These are phyloP conservation scores for Diaporthe destruens DNA, from an alignment of 2,329 filamentous ascomycete genomes.

Conservation along the genomic window DNA sequence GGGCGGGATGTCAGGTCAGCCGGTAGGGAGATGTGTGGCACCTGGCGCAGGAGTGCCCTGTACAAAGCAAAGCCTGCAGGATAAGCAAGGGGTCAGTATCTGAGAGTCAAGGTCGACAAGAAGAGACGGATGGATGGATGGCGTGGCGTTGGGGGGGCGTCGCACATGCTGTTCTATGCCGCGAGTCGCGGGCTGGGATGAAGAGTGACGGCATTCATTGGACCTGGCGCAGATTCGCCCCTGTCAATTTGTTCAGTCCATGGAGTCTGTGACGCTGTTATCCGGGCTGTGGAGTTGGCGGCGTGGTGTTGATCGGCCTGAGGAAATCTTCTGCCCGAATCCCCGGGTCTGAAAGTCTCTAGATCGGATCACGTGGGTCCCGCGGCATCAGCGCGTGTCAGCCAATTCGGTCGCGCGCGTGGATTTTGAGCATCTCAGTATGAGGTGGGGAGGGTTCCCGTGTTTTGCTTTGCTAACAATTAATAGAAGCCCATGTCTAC, in stretches of 20 bases:
- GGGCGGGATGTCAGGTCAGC: slow-evolving; percentile 55
- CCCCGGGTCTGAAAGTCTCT: background rate
- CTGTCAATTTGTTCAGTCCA: slow-evolving; percentile 34
- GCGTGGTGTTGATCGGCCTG: slow-evolving; percentile 10
- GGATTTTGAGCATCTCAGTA: background rate
- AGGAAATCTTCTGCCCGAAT: slow-evolving; percentile 18
- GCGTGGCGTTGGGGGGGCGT: background rate
- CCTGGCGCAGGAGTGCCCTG: slow-evolving; percentile 74
- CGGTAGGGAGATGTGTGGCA: slow-evolving; percentile 65
- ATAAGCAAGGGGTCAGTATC: slow-evolving; percentile 13
- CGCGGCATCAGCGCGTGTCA: slow-evolving; percentile 13
- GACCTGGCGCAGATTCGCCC: slow-evolving; percentile 28
- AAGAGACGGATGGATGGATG: background rate
- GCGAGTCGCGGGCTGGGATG: slow-evolving; percentile 62
- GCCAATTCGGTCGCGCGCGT: background rate
- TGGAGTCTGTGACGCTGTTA: background rate
- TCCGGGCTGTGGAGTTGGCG: slow-evolving; percentile 6
- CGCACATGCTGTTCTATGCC: slow-evolving; percentile 66
- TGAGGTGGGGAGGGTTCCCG: background rate
- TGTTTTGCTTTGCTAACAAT: slow-evolving; percentile 18
- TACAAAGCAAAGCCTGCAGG: slow-evolving; percentile 76
- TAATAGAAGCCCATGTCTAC: slow-evolving; percentile 38
- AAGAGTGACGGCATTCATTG: slow-evolving; percentile 56
- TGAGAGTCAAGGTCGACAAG: background rate
- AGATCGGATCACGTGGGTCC: slow-evolving; percentile 23